These are phyloP conservation scores for Linnemannia hyalina DNA, from an alignment of 192 early-diverging fungal species.

Conservation along the genomic window DNA sequence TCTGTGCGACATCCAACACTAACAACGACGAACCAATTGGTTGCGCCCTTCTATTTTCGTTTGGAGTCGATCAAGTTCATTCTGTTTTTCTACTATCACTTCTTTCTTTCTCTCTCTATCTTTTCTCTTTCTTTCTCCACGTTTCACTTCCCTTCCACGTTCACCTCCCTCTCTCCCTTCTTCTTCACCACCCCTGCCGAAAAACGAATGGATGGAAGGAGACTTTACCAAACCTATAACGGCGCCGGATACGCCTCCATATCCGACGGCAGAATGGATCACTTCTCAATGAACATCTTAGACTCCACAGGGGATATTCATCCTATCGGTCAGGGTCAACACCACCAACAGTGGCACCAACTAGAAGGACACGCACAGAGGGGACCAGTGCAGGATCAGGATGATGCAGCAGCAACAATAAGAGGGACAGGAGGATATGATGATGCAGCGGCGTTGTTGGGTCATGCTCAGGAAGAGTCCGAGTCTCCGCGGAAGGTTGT, in stretches of 20 bases:
- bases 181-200: neutral
- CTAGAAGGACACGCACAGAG: neutral
- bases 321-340: neutral
- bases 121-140: neutral
- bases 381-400: neutral
- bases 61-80: neutral
- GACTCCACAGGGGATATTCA: neutral
- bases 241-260: neutral
- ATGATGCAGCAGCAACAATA: neutral
- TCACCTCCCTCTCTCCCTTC: neutral
- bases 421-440: neutral
- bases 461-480: neutral
- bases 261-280: neutral
- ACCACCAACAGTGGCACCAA: too few relatives aligned
- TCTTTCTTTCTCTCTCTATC: neutral
- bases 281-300: neutral
- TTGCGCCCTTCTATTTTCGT: neutral
- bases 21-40: neutral
- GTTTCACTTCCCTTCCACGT: neutral
- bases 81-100: neutral
- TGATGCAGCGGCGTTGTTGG: neutral
- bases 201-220: neutral
- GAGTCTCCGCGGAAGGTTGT: slow-evolving; percentile 8
- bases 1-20: neutral
- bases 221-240: neutral